These are phyloP conservation scores for Asterochloris sp. DNA, from an alignment of 139 green algal species.

Conservation along the genomic window DNA sequence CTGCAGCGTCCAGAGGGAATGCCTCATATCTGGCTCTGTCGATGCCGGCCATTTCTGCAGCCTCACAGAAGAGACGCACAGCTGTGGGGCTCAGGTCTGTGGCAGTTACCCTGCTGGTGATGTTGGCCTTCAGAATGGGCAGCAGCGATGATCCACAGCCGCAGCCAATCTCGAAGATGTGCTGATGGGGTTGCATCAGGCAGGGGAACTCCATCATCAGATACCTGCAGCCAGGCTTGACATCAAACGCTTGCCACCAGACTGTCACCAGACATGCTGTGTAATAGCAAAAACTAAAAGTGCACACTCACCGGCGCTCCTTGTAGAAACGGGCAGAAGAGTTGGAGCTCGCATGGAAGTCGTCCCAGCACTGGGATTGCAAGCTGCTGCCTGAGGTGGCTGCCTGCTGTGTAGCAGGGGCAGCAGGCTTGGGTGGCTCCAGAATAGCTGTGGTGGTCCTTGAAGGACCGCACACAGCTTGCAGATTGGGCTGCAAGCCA, in stretches of 20 bases:
- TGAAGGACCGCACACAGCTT: too few species aligned
- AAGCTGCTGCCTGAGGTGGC: too few species aligned
- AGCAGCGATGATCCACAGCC: conserved; percentile 65
- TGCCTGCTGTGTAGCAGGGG: too few species aligned
- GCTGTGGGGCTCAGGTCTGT: conserved; percentile 61
- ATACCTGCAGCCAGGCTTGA: conserved; percentile 56
- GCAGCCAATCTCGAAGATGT: conserved; percentile 69
- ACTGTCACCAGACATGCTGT: not conserved
- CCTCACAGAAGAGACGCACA: conserved; percentile 46
- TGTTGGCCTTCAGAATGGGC: conserved; percentile 61
- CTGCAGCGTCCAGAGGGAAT: too few species aligned
- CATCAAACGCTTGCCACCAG: not conserved
- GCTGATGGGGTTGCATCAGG: conserved; percentile 31
- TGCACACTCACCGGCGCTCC: conserved; percentile 45
- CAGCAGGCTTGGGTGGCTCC: too few species aligned
- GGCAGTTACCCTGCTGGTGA: conserved; percentile 31
- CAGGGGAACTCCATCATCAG: conserved; percentile 67
- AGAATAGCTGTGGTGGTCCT: too few species aligned
- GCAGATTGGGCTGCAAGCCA: too few species aligned
- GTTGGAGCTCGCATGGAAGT: conserved; percentile 58
- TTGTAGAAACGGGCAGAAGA: conserved; percentile 65
- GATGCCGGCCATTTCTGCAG: conserved; percentile 40
- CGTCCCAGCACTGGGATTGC: conserved; percentile 46
- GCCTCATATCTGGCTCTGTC: not conserved
- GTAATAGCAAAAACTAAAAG: not conserved